Evolutionary conservation across 192 early-diverging fungal genomes (phyloP), one percentile per base, ranked within the genome.

Genomic region (Chytriomyces sp.): DNA sequence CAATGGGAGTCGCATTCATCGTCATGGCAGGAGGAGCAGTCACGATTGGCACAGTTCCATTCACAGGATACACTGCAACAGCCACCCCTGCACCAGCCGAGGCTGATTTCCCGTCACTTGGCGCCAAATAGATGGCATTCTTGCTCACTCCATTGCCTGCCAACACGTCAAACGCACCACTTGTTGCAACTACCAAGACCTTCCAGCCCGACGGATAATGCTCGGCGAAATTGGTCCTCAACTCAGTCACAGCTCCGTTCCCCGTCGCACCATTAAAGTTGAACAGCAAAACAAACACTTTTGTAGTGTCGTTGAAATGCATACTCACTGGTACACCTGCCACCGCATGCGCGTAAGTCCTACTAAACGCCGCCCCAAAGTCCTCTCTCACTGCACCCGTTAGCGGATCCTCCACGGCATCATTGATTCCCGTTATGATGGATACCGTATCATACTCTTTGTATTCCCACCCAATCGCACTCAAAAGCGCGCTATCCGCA

Each of bases 331-430:
- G 73, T 6, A 38, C 44, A 26, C 73, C 73, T 10, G 63, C 62
- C 30, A 66, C 59, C n/a, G 73, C 52, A 59, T 62, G 59, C 44
- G 73, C 73, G 55, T 74, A 58, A 7, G 73, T 64, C n/a, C 64
- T 28, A 22, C 32, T 39, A 37, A 25, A 74, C 6, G 40, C 54
- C 53, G 52, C 39, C 28, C 53, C 73, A n/a, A 74, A 37, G 53
- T 74, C 54, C 33, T 33, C 2, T 12, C 73, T 52, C 6, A 74
- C 64, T 2, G 10, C 17, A 10, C 63, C 62, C 10, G 19, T 53
- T 28, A n/a, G 12, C 19, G 17, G 12, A 26, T 65, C 73, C 17
- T 52, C 19, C n/a, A 74, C 63, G 12, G 63, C 73, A 54, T 66
- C 59, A 38, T 65, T 74, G 4, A 38, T 65, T 36, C 70, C 70